Conservation (phyloP, 139 green algal genomes). For the Eudorina sp. region DNA sequence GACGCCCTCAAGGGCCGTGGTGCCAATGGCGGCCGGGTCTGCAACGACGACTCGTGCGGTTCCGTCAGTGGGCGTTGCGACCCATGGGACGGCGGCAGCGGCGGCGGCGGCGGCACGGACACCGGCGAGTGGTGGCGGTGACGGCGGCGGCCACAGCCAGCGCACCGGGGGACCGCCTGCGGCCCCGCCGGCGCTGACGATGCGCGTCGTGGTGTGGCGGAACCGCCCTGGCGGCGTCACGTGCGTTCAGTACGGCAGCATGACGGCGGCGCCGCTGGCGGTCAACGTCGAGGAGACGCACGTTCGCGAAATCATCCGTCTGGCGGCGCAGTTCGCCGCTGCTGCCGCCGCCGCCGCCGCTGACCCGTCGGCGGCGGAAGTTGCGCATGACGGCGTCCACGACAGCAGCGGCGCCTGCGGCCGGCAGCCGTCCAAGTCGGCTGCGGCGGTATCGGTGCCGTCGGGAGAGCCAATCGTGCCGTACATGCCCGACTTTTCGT, state of each 20-base stretch:
- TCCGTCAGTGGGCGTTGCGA: too few species aligned
- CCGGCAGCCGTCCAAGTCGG: neutral
- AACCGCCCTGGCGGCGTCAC: slow-evolving; percentile 75
- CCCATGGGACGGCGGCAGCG: neutral
- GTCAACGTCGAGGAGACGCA: slow-evolving; percentile 80
- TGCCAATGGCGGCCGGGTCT: too few species aligned
- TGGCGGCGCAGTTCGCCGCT: slow-evolving; percentile 31
- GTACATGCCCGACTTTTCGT: slow-evolving; percentile 13
- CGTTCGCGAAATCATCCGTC: slow-evolving; percentile 58
- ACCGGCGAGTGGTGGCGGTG: neutral
- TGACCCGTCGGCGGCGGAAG: neutral
- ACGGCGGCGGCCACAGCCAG: neutral
- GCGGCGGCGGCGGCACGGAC: neutral
- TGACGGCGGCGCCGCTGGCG: slow-evolving; percentile 66
- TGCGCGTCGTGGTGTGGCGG: slow-evolving; percentile 71
- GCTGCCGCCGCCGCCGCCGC: slow-evolving; percentile 9
- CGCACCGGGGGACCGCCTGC: neutral
- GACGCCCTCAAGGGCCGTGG: too few species aligned
- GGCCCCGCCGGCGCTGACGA: slow-evolving; percentile 41
- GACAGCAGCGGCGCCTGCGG: neutral
- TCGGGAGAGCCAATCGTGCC: neutral
- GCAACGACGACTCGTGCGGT: too few species aligned
- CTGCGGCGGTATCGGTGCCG: neutral
- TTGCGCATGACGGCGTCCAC: neutral
- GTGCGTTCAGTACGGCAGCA: slow-evolving; percentile 77